Evolutionary conservation across 164 flowering plant species (phyloP).

Genomic region (Umbellularia californica): DNA sequence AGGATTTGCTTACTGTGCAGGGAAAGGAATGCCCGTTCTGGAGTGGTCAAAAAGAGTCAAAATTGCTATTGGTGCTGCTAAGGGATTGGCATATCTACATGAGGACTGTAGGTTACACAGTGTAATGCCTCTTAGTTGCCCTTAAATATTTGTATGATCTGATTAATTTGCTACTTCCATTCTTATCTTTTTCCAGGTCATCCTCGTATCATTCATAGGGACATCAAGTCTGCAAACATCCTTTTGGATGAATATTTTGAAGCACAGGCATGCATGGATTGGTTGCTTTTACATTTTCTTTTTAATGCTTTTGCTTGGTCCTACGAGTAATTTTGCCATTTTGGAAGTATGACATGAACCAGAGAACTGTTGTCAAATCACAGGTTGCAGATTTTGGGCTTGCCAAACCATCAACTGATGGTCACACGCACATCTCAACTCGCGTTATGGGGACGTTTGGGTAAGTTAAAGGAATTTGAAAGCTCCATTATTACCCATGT

Average conservation of each 20-base stretch:
- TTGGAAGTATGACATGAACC: background rate
- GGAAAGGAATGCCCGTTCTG: conserved; percentile 44
- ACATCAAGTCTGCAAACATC: conserved; percentile 79
- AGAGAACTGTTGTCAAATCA: background rate
- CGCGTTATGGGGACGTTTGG: conserved; percentile 90
- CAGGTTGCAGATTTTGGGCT: conserved; percentile 89
- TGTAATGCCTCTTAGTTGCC: background rate
- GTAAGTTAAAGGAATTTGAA: conserved; percentile 26
- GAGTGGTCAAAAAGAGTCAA: conserved; percentile 64
- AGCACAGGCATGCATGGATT: conserved; percentile 47
- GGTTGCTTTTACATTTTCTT: background rate
- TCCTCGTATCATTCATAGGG: conserved; percentile 80
- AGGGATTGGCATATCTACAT: conserved; percentile 77
- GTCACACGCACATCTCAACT: conserved; percentile 60
- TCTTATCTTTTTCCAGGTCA: conserved; percentile 41
- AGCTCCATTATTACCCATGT: background rate
- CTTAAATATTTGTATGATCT: background rate
- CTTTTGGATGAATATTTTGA: conserved; percentile 59
- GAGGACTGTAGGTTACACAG: conserved; percentile 62
- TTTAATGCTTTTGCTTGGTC: background rate
- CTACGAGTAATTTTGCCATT: background rate
- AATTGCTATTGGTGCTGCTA: conserved; percentile 72
- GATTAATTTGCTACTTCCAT: background rate
- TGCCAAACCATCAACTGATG: conserved; percentile 53
- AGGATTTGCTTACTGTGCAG: conserved; percentile 24